Conservation (phyloP, 1,284 basidiomycete genomes). For the Boletus semigastroideus region DNA sequence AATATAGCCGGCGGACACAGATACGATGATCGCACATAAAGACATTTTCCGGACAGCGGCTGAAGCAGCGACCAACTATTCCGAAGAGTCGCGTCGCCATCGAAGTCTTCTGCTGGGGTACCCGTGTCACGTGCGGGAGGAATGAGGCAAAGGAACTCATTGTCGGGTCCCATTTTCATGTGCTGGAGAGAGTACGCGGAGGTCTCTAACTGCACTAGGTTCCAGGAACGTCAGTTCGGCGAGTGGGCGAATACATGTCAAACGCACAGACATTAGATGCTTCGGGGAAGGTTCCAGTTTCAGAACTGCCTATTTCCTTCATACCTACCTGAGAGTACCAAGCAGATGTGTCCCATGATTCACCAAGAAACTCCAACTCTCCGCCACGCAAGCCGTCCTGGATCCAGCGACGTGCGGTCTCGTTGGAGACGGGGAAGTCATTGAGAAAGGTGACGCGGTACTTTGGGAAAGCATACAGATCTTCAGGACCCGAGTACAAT, state of each 20-base stretch:
- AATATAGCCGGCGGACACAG: slow-evolving; percentile 15
- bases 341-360: slow-evolving; percentile 50
- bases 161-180: slow-evolving; percentile 67
- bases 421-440: slow-evolving; percentile 69
- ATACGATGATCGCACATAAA: slow-evolving; percentile 62
- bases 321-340: slow-evolving; percentile 38
- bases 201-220: slow-evolving; percentile 15
- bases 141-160: slow-evolving; percentile 73
- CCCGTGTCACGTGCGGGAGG: slow-evolving; percentile 59
- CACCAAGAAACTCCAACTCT: slow-evolving; percentile 73
- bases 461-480: slow-evolving; percentile 82
- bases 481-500: slow-evolving; percentile 72
- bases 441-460: slow-evolving; percentile 82
- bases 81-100: slow-evolving; percentile 60
- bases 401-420: slow-evolving; percentile 75
- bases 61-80: slow-evolving; percentile 80
- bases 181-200: slow-evolving; percentile 54
- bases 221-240: slow-evolving; percentile 12
- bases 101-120: slow-evolving; percentile 47
- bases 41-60: slow-evolving; percentile 71
- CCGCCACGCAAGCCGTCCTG: slow-evolving; percentile 66
- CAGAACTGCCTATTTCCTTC: slow-evolving; percentile 59
- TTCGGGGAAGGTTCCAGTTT: slow-evolving; percentile 28
- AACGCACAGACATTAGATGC: slow-evolving; percentile 31
- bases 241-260: slow-evolving; percentile 13